Evolutionary conservation across 2,329 filamentous ascomycete species (phyloP).

Genomic region (Neonectria ditissima): DNA sequence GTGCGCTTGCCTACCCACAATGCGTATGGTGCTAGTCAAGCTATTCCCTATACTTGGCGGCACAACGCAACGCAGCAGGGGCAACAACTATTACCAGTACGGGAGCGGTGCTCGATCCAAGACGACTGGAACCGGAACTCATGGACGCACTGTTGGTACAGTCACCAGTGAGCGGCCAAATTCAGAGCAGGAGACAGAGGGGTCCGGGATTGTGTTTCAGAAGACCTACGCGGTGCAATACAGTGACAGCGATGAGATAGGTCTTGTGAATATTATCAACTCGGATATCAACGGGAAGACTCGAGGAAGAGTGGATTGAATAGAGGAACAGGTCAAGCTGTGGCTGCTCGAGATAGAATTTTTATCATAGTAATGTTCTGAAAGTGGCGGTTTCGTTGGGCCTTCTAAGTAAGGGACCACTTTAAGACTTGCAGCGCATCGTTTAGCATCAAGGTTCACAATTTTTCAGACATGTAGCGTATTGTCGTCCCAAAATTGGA

Average conservation of each 20-base stretch:
- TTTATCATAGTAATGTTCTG: too few species aligned
- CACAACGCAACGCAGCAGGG: neutral
- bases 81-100: neutral
- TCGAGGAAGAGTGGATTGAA: neutral
- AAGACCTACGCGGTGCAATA: neutral
- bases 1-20: slow-evolving; percentile 1
- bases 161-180: neutral
- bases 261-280: neutral
- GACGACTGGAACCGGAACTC: neutral
- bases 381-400: too few species aligned
- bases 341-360: too few species aligned
- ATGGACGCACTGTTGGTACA: neutral
- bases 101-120: neutral
- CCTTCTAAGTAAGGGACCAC: too few species aligned
- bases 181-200: neutral
- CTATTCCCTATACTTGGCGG: neutral
- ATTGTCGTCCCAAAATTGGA: too few species aligned
- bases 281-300: neutral
- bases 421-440: too few species aligned
- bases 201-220: neutral
- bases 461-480: too few species aligned
- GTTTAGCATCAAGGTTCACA: too few species aligned
- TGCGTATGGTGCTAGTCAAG: neutral
- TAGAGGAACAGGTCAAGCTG: neutral
- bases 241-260: neutral